Percentiles rank a stretch among this genome's conserved stretches.
Conservation (phyloP, 2,329 filamentous ascomycete genomes). For the Diplodia sapinea region DNA sequence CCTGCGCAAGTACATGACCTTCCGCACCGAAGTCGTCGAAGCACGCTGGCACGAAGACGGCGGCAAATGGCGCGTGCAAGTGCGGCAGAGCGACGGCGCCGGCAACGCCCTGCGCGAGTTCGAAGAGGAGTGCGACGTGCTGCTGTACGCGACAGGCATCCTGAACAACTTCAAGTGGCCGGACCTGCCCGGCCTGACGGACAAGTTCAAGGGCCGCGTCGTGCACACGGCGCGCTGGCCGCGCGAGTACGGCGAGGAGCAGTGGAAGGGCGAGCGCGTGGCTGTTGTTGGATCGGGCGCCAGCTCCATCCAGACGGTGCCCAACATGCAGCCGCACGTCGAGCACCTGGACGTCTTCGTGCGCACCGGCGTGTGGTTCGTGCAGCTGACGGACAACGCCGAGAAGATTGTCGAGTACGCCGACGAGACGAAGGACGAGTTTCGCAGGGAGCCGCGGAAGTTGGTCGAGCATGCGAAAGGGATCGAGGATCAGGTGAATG, state of each 20-base stretch:
- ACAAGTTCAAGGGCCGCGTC: constrained; percentile 54
- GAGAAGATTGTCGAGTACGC: constrained; percentile 55
- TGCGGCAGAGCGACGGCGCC: constrained; percentile 48
- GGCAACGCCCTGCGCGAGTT: constrained; percentile 47
- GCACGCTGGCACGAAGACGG: constrained; percentile 57
- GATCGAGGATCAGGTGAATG: constrained; percentile 49
- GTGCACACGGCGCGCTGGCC: constrained; percentile 56
- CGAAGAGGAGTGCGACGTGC: constrained; percentile 52
- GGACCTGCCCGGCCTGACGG: constrained; percentile 48
- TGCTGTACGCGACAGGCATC: constrained; percentile 54
- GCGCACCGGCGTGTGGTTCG: constrained; percentile 54
- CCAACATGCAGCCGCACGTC: constrained; percentile 53
- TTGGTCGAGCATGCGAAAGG: constrained; percentile 54
- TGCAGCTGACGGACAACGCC: constrained; percentile 54
- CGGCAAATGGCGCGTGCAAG: constrained; percentile 58
- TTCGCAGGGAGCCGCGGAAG: constrained; percentile 50
- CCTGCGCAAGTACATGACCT: constrained; percentile 59
- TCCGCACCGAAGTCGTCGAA: constrained; percentile 56
- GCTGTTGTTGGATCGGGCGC: constrained; percentile 55
- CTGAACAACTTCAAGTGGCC: constrained; percentile 50
- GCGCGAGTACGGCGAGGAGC: constrained; percentile 51
- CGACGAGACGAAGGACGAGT: constrained; percentile 50
- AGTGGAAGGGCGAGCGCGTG: constrained; percentile 52
- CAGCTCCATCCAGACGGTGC: constrained; percentile 54
- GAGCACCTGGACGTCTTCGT: constrained; percentile 57